Conservation (phyloP, 257 asterid species). For the Verbascum thapsus region DNA sequence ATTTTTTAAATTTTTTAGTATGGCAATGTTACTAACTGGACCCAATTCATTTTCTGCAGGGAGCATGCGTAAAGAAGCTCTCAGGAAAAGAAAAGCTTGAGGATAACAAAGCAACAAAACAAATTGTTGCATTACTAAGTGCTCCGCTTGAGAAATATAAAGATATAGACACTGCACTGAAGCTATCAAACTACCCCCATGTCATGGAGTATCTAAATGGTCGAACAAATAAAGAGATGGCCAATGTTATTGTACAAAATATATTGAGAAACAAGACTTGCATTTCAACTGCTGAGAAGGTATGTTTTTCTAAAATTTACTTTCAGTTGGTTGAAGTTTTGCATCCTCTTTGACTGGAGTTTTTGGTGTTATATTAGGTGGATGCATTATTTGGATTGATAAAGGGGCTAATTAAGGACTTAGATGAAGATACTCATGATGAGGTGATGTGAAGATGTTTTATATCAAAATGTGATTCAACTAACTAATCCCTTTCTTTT, state of each 20-base stretch:
- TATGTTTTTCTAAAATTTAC: slow-evolving; percentile 31
- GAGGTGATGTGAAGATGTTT: slow-evolving; percentile 59
- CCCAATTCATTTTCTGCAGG: slow-evolving; percentile 52
- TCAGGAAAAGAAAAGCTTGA: slow-evolving; percentile 85
- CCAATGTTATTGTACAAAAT: slow-evolving; percentile 81
- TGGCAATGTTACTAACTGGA: slow-evolving; percentile 17
- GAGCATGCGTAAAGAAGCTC: slow-evolving; percentile 81
- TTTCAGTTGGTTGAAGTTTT: slow-evolving; percentile 25
- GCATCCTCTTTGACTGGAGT: slow-evolving; percentile 33
- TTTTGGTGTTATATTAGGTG: slow-evolving; percentile 56
- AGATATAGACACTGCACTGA: slow-evolving; percentile 91
- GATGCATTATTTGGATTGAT: slow-evolving; percentile 86
- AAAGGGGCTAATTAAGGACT: slow-evolving; percentile 82
- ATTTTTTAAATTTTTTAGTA: slow-evolving; percentile 12
- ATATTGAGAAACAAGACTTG: slow-evolving; percentile 76
- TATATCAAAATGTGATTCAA: slow-evolving; percentile 25
- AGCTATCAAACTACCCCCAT: slow-evolving; percentile 86
- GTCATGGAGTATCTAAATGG: slow-evolving; percentile 82
- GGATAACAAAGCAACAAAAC: slow-evolving; percentile 85
- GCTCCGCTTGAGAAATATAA: slow-evolving; percentile 96
- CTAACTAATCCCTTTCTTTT: neutral
- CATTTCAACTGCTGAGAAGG: slow-evolving; percentile 92
- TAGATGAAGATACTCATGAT: slow-evolving; percentile 61
- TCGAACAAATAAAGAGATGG: slow-evolving; percentile 90
- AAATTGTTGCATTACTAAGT: slow-evolving; percentile 89